Evolutionary conservation across 78 protist species (phyloP).

Genomic region (Dictyostelium capitatum): DNA sequence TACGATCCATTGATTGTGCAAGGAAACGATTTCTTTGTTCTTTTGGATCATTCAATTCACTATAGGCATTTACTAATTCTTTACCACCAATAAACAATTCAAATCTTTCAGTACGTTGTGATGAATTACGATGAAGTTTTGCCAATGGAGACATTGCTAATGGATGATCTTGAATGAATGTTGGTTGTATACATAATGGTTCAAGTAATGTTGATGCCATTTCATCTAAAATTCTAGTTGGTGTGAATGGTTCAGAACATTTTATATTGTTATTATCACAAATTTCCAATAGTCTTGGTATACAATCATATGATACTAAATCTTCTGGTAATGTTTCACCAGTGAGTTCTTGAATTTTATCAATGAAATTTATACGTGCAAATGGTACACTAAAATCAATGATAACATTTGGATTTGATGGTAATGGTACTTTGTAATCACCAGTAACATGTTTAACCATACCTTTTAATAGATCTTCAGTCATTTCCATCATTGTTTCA

Average conservation of each 20-base stretch:
- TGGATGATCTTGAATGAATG: constrained; percentile 99
- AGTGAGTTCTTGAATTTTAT: constrained; percentile 87
- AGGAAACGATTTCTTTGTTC: constrained; percentile 98
- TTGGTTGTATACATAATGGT: constrained; percentile 95
- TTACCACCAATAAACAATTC: constrained; percentile 96
- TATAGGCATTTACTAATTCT: constrained; percentile 99
- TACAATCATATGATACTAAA: constrained; percentile 42
- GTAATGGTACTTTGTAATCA: constrained; percentile 75
- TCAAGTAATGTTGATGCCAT: constrained; percentile 96
- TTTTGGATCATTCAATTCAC: constrained; percentile 99
- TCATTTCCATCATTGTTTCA: constrained; percentile 97
- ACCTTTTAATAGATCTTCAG: constrained; percentile 95
- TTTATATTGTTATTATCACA: constrained; percentile 83
- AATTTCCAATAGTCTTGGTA: constrained; percentile 74
- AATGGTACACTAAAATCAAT: constrained; percentile 99
- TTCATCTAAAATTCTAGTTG: constrained; percentile 96
- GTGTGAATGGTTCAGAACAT: constrained; percentile 95
- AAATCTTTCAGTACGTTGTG: constrained; percentile 98
- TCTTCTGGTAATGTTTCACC: constrained; percentile 67
- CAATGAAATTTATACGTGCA: constrained; percentile 91
- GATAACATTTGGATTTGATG: constrained; percentile 63
- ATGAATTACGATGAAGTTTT: constrained; percentile 86
- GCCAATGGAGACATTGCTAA: constrained; percentile 99
- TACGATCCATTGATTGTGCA: constrained; percentile 91
- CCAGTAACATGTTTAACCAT: constrained; percentile 82